Base-by-base conservation (phyloP, 2,329 filamentous ascomycete genomes). In the Chaetomium olivaceum region DNA sequence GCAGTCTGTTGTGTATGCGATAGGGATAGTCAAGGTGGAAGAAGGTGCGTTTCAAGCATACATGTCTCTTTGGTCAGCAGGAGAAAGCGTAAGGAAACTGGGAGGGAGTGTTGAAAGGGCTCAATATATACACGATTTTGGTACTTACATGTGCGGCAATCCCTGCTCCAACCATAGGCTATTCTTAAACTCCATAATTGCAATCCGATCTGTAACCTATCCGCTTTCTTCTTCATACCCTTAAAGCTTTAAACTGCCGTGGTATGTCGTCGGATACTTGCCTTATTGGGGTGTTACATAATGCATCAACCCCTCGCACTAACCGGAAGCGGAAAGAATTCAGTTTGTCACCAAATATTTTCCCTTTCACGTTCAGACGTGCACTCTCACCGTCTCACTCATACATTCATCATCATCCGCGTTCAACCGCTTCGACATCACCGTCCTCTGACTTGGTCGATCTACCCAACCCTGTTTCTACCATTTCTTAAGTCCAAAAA, bases 271-370 rank as follows among this genome's bases (percentile, higher is more conserved):
- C 61, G 50, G 36, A 52, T 48, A 61, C 29, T 65, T 63, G 25
- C 68, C 63, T 12, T 58, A 66, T 64, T 19, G 7, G 64, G 62
- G 16, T 12, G 33, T 52, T 29, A 21, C 4, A 23, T 21, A 8
- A 29, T 14, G 8, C n/a, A n/a, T n/a, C n/a, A n/a, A n/a, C 25
- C 16, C 52, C 36, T 33, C 57, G 6, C 7, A 29, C 65, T 68
- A 70, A 63, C 51, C 70, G 4, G 16, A 60, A 68, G 62, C 9
- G 64, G 67, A n/a, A 63, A 57, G 9, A 19, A 19, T 48, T 12
- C 23, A 63, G 69, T 67, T 60, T 70, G 74, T 75, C 73, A 75
- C 55, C 61, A 19, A 61, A 61, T 29, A 6, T n/a, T 65, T 60
- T 29, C 64, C 64, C 14, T 12, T 51, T 54, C 25, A 23, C 46